These are phyloP conservation scores for Stramenopiles sp. DNA, from an alignment of 352 stramenopile species.

Conservation along the genomic window DNA sequence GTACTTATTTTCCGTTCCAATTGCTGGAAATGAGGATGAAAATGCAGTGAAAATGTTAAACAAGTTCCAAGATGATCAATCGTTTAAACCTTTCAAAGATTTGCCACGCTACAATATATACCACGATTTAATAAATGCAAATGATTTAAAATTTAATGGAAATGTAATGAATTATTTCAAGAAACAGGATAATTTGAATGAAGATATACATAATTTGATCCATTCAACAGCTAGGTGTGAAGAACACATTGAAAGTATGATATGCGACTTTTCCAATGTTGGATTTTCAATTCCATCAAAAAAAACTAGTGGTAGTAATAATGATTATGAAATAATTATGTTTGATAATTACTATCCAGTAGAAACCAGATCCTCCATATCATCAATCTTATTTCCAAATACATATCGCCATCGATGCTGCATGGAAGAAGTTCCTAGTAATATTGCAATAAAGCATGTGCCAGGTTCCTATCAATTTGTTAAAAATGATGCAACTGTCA, in stretches of 20 bases:
- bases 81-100: too few relatives aligned
- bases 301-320: background rate
- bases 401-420: constrained; percentile 1
- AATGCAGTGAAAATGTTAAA: too few relatives aligned
- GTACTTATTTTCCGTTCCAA: background rate
- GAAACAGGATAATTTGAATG: too few relatives aligned
- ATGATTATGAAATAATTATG: background rate
- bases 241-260: background rate
- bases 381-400: background rate
- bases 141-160: too few relatives aligned
- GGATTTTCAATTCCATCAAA: background rate
- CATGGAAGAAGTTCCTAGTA: background rate
- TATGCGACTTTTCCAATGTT: background rate
- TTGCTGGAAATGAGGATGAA: too few relatives aligned
- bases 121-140: background rate
- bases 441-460: background rate
- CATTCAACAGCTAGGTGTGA: background rate
- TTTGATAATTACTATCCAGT: background rate
- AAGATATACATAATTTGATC: background rate
- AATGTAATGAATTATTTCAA: too few relatives aligned
- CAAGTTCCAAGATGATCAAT: too few relatives aligned
- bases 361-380: background rate
- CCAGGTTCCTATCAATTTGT: background rate
- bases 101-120: background rate
- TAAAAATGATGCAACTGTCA: background rate